Evolutionary conservation across 805 yeast species (phyloP), one percentile per base, ranked within the genome.

Genomic region (Limtongozyma cylindracea): DNA sequence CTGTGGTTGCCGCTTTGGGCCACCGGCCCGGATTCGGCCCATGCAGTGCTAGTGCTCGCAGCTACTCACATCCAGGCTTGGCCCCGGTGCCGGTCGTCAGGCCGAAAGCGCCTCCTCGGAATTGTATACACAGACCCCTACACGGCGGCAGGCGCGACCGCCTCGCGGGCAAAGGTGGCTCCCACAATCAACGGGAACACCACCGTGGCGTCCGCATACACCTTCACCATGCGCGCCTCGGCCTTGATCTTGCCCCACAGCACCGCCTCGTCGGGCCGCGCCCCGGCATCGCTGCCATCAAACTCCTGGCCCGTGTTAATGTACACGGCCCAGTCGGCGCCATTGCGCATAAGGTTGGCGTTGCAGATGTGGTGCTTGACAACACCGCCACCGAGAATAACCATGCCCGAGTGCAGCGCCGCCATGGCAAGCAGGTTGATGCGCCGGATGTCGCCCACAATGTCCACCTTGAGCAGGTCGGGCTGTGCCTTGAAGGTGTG

Each of bases 271-370:
- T 88, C 98, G 1, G 96, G 96, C 43, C 98, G 65, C 5, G 98
- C 98, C 31, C 98, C 98, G 8, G 98, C 96, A 45, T 88, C 98
- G 12, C 94, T 77, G 21, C 98, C 98, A 41, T 88, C 99, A 36
- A 80, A 88, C 43, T 88, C 99, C 49, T 88, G 96, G 21, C 94
- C 98, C 10, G 99, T 88, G 47, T 88, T 88, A 43, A 88, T 84
- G 47, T 64, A 88, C 11, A 88, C 94, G 5, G 98, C 96, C 41
- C 70, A 78, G 43, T 88, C 99, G 12, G 99, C 98, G 37, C 99
- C 99, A 37, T 88, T 91, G 56, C 99, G 72, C 99, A 88, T 88
- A 34, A 88, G 55, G 42, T 96, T 84, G 9, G 99, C 98, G 39
- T 88, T 88, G 37, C 92, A 82, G 34, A 88, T 88, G 42, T 88